phyloP scores from a whole-genome alignment of 2,329 filamentous ascomycete genomes.

The Diaporthe vaccinii region DNA sequence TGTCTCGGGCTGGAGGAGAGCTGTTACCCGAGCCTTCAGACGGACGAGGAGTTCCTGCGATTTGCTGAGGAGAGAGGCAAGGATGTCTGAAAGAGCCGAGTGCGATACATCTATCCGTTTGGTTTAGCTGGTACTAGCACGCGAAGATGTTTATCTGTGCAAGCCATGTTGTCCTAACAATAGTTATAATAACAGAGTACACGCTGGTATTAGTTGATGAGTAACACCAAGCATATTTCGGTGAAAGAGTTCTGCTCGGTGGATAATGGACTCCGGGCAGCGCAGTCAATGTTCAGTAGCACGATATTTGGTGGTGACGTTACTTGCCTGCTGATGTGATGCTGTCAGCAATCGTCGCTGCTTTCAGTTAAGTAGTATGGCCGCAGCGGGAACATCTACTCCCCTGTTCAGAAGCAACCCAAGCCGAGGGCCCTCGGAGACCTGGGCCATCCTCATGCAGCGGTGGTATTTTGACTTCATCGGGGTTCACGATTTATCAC shows the following conservation, averaged over 20 bases:
- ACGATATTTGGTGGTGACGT: neutral
- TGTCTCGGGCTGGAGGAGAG: slow-evolving; percentile 34
- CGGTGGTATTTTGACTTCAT: neutral
- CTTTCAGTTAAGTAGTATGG: slow-evolving; percentile 1
- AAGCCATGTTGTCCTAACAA: neutral
- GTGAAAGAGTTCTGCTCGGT: too few relatives aligned
- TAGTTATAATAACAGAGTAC: neutral
- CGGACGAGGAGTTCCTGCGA: slow-evolving; percentile 33
- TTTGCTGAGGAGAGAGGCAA: slow-evolving; percentile 36
- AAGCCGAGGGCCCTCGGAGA: neutral
- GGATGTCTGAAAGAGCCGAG: neutral
- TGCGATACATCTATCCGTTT: neutral
- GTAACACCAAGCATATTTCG: too few relatives aligned
- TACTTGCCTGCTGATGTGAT: neutral
- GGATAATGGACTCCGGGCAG: neutral
- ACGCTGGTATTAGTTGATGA: too few relatives aligned
- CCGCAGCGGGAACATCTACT: neutral
- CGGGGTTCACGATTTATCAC: neutral
- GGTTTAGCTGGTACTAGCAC: neutral
- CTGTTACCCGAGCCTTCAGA: slow-evolving; percentile 24
- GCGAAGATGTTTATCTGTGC: neutral
- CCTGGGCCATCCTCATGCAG: neutral
- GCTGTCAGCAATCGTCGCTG: neutral
- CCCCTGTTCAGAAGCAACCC: neutral
- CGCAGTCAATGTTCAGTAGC: neutral